These are phyloP conservation scores for Fusarium oxysporum DNA, from an alignment of 2,329 filamentous ascomycete genomes.

Conservation along the genomic window DNA sequence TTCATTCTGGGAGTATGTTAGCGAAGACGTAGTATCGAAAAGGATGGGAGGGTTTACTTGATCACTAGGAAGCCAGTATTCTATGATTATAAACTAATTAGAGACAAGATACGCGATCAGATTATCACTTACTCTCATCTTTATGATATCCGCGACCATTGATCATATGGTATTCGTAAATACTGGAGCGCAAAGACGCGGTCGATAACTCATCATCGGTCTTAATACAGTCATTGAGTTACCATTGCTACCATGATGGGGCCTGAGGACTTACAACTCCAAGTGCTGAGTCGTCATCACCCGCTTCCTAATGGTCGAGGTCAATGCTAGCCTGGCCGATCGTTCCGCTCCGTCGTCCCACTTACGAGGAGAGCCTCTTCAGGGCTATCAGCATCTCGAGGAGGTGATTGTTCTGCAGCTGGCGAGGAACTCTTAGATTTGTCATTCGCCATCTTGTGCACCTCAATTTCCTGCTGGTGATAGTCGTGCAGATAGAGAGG, in stretches of 20 bases:
- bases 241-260: fast-evolving
- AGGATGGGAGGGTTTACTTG: not conserved
- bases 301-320: fast-evolving
- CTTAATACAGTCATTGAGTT: fast-evolving
- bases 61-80: conserved; percentile 32
- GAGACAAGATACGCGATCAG: too few species aligned
- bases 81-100: not conserved
- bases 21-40: fast-evolving
- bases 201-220: conserved; percentile 32
- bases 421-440: not conserved
- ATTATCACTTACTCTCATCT: not conserved
- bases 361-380: not conserved
- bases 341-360: not conserved
- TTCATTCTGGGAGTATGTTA: conserved; percentile 6
- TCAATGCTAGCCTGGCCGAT: not conserved
- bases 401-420: not conserved
- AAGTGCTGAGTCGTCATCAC: conserved; percentile 6
- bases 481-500: fast-evolving
- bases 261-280: not conserved
- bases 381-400: fast-evolving
- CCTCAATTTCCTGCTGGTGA: fast-evolving
- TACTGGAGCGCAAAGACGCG: conserved; percentile 25
- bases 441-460: not conserved
- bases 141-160: conserved; percentile 29
- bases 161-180: conserved; percentile 26